Evolutionary conservation across 495 filamentous ascomycete species (phyloP), one percentile per base, ranked within the genome.

Genomic region (Talaromyces ruber): DNA sequence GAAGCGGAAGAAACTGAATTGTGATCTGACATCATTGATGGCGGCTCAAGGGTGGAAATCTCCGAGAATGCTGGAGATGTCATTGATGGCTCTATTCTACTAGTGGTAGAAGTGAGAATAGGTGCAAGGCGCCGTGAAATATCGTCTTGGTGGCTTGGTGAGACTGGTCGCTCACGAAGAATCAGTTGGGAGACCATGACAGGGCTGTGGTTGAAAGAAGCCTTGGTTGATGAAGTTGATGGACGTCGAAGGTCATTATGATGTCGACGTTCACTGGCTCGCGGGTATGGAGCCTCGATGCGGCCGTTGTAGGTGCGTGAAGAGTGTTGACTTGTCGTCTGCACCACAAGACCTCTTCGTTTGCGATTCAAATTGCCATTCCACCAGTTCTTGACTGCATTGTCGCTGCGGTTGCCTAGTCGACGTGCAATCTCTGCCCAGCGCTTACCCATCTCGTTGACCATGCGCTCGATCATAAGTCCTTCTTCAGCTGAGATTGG

Each of bases 301-400:
- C 77, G 72, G 67, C 76, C 74, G 62, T 65, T 74, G 71, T 67
- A 69, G 22, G 75, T 71, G 65, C 73, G 74, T 11, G 76, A 71
- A 37, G 71, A 64, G 58, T 70, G 68, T 25, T 57, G 54, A 64
- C 58, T 62, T 59, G 68, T 68, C 67, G 70, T 68, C 45, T 71
- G 73, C 58, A 68, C 78, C 61, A 69, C 77, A 64, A 74, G 76
- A 70, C 72, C 81, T 65, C 77, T 71, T 59, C 73, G 71, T 68
- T 79, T 80, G 66, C 93, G 85, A 76, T 97, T 97, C 86, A 91
- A 88, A 69, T 89, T 90, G 34, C 94, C 93, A 74, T 98, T 98
- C 91, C 91, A 97, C 91, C 92, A 98, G 76, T 98, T 98, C 84
- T 98, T 98, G 57, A 98, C 92, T 32, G 91, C 90, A 70, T 98